phyloP scores from a whole-genome alignment of 352 stramenopile species.

The Phytophthora fragariae region DNA sequence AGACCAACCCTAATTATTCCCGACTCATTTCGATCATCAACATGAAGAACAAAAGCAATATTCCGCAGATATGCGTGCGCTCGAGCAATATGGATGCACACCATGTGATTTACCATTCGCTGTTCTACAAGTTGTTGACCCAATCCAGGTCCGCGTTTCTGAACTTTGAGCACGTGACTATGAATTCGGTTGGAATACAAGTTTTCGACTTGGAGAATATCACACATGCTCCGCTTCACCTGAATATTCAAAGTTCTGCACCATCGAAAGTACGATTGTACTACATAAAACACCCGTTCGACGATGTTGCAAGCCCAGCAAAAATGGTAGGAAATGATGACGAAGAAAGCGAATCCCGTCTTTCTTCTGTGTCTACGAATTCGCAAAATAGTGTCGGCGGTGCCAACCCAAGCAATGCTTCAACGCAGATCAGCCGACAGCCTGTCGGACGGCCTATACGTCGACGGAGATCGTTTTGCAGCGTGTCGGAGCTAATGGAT shows the following conservation, averaged over 20 bases:
- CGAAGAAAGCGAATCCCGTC: slow-evolving; percentile 16
- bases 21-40: slow-evolving; percentile 89
- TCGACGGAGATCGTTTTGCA: slow-evolving; percentile 76
- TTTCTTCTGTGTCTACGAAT: slow-evolving; percentile 34
- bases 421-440: slow-evolving; percentile 34
- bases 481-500: slow-evolving; percentile 63
- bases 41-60: slow-evolving; percentile 89
- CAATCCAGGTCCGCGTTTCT: slow-evolving; percentile 86
- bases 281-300: slow-evolving; percentile 62
- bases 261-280: slow-evolving; percentile 78
- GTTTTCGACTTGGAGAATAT: slow-evolving; percentile 92
- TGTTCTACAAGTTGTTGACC: slow-evolving; percentile 92
- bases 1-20: slow-evolving; percentile 91
- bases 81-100: slow-evolving; percentile 93
- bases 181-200: slow-evolving; percentile 88
- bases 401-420: slow-evolving; percentile 32
- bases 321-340: slow-evolving; percentile 32
- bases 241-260: slow-evolving; percentile 85
- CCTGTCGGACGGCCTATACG: slow-evolving; percentile 53
- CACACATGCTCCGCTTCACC: slow-evolving; percentile 79
- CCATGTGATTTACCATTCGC: slow-evolving; percentile 91
- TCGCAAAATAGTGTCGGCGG: slow-evolving; percentile 35
- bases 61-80: slow-evolving; percentile 86
- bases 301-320: slow-evolving; percentile 26
- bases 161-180: slow-evolving; percentile 89